These are phyloP conservation scores for Hypoxylon sp. DNA, from an alignment of 2,329 filamentous ascomycete species.

Conservation along the genomic window DNA sequence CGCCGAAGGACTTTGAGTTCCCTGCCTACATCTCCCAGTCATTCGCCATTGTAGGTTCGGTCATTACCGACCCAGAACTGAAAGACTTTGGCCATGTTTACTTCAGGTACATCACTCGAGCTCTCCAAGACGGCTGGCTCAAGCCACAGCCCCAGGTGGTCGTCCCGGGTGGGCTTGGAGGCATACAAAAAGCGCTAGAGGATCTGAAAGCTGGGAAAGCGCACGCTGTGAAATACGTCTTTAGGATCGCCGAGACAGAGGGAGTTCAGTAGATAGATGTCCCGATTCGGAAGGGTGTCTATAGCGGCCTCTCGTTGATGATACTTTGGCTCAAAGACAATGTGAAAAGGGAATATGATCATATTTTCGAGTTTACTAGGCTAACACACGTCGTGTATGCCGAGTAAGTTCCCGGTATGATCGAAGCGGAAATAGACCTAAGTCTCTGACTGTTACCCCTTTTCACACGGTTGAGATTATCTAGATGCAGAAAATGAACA, in stretches of 20 bases:
- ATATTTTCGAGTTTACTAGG: no score
- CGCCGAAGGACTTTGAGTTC: constrained; percentile 42
- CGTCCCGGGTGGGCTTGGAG: constrained; percentile 46
- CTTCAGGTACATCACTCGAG: constrained; percentile 50
- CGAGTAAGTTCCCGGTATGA: no score
- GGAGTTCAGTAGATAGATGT: constrained; percentile 22
- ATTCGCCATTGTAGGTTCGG: constrained; percentile 36
- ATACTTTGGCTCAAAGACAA: no score
- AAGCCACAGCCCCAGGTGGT: constrained; percentile 51
- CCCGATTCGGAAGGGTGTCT: no score
- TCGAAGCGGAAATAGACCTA: no score
- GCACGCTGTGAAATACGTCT: constrained; percentile 57
- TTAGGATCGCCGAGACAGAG: constrained; percentile 44
- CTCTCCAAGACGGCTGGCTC: constrained; percentile 51
- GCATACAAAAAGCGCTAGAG: constrained; percentile 49
- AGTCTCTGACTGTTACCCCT: no score
- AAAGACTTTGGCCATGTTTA: constrained; percentile 46
- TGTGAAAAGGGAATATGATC: no score
- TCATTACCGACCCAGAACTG: constrained; percentile 33
- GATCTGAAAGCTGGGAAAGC: constrained; percentile 49
- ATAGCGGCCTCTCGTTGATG: no score
- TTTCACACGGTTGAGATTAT: no score
- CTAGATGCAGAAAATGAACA: no score
- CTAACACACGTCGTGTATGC: no score
- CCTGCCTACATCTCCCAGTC: constrained; percentile 37